Evolutionary conservation across 331 rosid genomes (phyloP), one percentile per base, ranked within the genome.

Genomic region (Acacia pycnantha): DNA sequence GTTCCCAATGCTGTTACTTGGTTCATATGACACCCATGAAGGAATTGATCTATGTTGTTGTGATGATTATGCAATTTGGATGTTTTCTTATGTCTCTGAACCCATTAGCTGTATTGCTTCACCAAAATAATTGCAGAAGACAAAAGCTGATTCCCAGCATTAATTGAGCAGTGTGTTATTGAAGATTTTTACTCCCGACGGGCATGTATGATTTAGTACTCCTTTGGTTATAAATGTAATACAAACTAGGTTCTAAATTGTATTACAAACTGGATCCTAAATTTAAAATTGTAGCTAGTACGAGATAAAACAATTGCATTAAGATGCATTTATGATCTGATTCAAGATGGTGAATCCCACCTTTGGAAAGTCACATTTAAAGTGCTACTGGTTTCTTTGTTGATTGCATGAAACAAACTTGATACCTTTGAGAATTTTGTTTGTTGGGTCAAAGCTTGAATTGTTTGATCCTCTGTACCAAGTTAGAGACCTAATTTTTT

Each of bases 21-120:
- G n/a, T 65, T 84, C 77, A 72, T 18, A 29, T 66, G 76, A 87
- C 73, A 47, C 70, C 22, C 66, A 76, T 48, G 69, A 72, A 74
- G 74, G 80, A 59, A 54, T 67, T 40, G 35, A 35, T 75, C 16
- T 71, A 47, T 81, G 53, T 81, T 68, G 66, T 81, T 51, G 72
- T 74, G 65, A 75, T 69, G 58, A 35, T 64, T 81, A 8, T 41
- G 74, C 35, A 44, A 43, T 16, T 51, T 77, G 77, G 80, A 51
- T 62, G 70, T 71, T 73, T 43, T 81, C 62, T 59, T 75, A 29
- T 70, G 73, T 8, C 19, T 40, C 37, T 9, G 27, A 40, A 40
- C 31, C 74, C 69, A 56, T 74, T 9, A 67, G 76, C n/a, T 46
- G 44, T 51, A n/a, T 40, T n/a, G 41, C 40, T 16, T 74, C 22